These are phyloP conservation scores for Parascedosporium putredinis DNA, from an alignment of 2,329 filamentous ascomycete species.

Conservation along the genomic window DNA sequence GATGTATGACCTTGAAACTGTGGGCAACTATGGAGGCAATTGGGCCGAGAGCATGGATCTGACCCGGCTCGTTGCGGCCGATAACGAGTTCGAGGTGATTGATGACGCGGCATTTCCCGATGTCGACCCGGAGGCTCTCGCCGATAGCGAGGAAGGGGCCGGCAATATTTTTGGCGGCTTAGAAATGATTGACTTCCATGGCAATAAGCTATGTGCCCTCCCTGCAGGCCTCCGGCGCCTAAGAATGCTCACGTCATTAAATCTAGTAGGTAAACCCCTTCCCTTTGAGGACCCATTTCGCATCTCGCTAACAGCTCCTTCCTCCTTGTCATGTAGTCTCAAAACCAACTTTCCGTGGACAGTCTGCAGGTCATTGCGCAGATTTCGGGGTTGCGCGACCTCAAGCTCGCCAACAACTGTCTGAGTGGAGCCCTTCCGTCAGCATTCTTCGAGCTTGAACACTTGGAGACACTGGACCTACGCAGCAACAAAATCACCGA, in stretches of 20 bases:
- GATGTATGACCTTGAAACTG: slow-evolving; percentile 77
- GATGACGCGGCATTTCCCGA: slow-evolving; percentile 74
- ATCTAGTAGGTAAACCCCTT: slow-evolving; percentile 49
- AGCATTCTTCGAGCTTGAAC: slow-evolving; percentile 51
- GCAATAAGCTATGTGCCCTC: slow-evolving; percentile 63
- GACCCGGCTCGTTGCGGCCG: slow-evolving; percentile 71
- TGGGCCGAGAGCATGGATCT: slow-evolving; percentile 93
- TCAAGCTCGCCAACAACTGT: slow-evolving; percentile 72
- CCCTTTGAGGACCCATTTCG: background rate
- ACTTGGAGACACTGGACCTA: slow-evolving; percentile 72
- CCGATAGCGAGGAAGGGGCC: slow-evolving; percentile 53
- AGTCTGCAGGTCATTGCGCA: slow-evolving; percentile 64
- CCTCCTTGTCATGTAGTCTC: slow-evolving; percentile 43
- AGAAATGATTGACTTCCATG: slow-evolving; percentile 75
- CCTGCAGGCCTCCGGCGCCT: slow-evolving; percentile 69
- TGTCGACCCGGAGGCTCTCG: slow-evolving; percentile 40
- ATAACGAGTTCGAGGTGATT: slow-evolving; percentile 74
- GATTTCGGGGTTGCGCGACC: slow-evolving; percentile 61
- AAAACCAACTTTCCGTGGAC: slow-evolving; percentile 67
- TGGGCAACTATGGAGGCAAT: slow-evolving; percentile 50
- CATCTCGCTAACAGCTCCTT: background rate
- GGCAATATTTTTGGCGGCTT: slow-evolving; percentile 74
- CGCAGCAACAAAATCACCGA: slow-evolving; percentile 67
- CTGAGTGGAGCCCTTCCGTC: slow-evolving; percentile 58
- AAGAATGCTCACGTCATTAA: slow-evolving; percentile 65